Base-by-base conservation (phyloP, 2,329 filamentous ascomycete genomes). In the Colletotrichum euphorbiae region DNA sequence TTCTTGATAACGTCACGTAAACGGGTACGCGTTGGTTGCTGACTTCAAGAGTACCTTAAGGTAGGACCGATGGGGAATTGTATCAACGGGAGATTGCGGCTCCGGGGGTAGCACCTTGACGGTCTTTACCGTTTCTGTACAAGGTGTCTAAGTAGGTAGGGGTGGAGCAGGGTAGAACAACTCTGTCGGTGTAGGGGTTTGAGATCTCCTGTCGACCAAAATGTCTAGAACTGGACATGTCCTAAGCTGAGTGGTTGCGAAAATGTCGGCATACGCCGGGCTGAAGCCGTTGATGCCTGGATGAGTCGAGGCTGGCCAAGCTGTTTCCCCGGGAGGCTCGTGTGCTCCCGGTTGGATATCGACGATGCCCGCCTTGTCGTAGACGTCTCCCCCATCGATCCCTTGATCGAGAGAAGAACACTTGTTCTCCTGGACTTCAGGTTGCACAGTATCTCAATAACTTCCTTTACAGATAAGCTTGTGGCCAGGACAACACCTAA, bases 111-210 rank as follows among this genome's bases (percentile, higher is more conserved):
- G 28, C 6, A 13, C 36, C 11, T 31, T n/a, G 42, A 66, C 42
- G 58, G 63, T 17, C 60, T 40, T 19, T 42, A 42, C 57, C 48
- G 48, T 33, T 13, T 55, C 31, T 55, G 28, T 28, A 6, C 48
- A 28, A 50, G 46, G 46, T 33, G 62, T 54, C n/a, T n/a, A n/a
- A n/a, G 56, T 36, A n/a, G 28, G 12, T 19, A 40, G 24, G 28
- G 7, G 50, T 52, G 50, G 46, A 50, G 46, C 21, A 50, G 24
- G 15, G 21, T 24, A 24, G 46, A 24, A 28, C 28, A 28, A 15
- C 24, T 50, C 46, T 24, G 38, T 43, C 48, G 28, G 48, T 57
- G 54, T 57, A 28, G 15, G 54, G 54, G 48, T 51, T 28, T n/a
- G 48, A 51, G 21, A 51, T 51, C 48, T 51, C 48, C 28, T 51